These are phyloP conservation scores for Wickerhamomyces pijperi DNA, from an alignment of 805 yeast species.

Conservation along the genomic window DNA sequence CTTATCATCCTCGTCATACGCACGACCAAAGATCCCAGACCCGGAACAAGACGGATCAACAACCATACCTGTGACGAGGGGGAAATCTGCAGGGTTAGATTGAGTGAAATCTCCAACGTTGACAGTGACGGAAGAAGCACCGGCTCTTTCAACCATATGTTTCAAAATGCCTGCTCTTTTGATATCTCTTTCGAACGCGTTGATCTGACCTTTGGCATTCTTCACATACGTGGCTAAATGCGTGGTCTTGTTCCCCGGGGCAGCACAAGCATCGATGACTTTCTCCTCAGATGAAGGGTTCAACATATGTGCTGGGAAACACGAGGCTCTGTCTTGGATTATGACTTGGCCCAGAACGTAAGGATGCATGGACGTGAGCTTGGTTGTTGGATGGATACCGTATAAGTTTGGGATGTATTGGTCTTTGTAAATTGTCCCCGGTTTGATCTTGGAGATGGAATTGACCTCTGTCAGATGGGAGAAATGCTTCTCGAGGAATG, in stretches of 20 bases:
- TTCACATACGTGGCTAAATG: constrained; percentile 65
- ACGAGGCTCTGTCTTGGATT: constrained; percentile 93
- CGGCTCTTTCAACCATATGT: constrained; percentile 75
- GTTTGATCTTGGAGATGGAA: constrained; percentile 29
- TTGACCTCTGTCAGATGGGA: constrained; percentile 34
- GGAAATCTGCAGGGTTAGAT: constrained; percentile 38
- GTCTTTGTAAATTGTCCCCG: constrained; percentile 64
- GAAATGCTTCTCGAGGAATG: constrained; percentile 22
- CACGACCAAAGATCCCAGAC: constrained; percentile 84
- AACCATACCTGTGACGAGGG: constrained; percentile 64
- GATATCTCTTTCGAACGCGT: constrained; percentile 82
- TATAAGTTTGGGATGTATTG: constrained; percentile 61
- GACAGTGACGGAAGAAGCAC: constrained; percentile 36
- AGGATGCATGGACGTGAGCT: constrained; percentile 52
- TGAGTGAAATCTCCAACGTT: constrained; percentile 40
- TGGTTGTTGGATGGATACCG: constrained; percentile 73
- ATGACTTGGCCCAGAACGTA: constrained; percentile 72
- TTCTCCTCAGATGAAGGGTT: constrained; percentile 47
- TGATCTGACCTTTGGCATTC: constrained; percentile 30
- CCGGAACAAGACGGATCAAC: constrained; percentile 99
- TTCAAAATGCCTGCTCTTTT: constrained; percentile 58
- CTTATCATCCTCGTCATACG: constrained; percentile 33
- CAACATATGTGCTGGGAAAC: constrained; percentile 86
- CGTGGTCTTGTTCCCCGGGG: constrained; percentile 97
- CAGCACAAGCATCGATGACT: constrained; percentile 90